Base-by-base conservation (phyloP, 768 basidiomycete genomes). In the Lactifluus hygrophoroides region DNA sequence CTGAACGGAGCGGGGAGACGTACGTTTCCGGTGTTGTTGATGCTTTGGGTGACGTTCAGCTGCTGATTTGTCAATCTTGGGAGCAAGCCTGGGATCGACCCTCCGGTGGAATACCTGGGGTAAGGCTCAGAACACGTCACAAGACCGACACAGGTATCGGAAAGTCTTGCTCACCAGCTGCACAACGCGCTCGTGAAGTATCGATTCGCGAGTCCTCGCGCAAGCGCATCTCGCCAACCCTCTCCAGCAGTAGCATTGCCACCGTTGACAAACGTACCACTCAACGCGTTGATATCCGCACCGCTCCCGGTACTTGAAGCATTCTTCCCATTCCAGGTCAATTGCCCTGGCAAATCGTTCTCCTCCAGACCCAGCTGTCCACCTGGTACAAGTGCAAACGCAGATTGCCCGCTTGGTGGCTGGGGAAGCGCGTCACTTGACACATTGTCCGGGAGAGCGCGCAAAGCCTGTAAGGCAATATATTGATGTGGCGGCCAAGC, bases 401-500 rank as follows among this genome's bases (percentile, higher is more conserved):
- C 78, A 4, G 83, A 84, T 52, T 81, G 73, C 50, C 77, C 76
- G 3, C 71, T 63, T 0, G 73, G 61, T 1, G 82, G 80, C 3
- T 74, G 69, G 11, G 88, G 81, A n/a, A 87, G 70, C 1, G 77
- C 35, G 8, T 76, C 76, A 9, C 73, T 75, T 0, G 90, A 84
- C 35, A 94, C 66, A 68, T 90, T 88, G 19, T 82, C 66, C 0
- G 90, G 90, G 16, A 97, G 74, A 11, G 82, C 79, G 37, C 79
- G 77, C 38, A 97, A 80, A 0, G 93, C 92, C 56, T 85, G 76
- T 45, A 95, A 78, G 25, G 81, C 72, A 61, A 95, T 88, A 69
- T 91, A 85, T 62, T 88, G 87, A 65, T 90, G 87, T 9, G 88
- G 86, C 17, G 90, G 89, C 92, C 91, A 96, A 1, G 85, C 71